Conservation (phyloP, 805 yeast species). For the Metschnikowia borealis region DNA sequence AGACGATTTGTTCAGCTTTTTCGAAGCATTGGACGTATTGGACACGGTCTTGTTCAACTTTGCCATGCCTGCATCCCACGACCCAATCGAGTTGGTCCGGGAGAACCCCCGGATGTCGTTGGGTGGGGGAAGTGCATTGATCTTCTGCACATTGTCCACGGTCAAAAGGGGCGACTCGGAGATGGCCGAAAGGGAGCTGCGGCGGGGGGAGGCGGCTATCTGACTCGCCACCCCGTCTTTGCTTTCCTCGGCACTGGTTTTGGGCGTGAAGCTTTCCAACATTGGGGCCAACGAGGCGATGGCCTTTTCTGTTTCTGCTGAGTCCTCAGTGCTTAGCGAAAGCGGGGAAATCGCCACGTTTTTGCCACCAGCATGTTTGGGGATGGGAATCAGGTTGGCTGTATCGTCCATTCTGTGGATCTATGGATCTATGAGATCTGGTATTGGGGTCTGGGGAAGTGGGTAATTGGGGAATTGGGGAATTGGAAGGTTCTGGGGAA, state of each 20-base stretch:
- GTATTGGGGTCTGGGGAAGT: too few relatives aligned
- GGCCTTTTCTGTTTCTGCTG: constrained; percentile 45
- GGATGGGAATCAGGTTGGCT: constrained; percentile 11
- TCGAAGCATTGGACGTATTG: constrained; percentile 31
- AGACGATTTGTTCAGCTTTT: constrained; percentile 29
- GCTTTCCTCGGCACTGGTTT: constrained; percentile 49
- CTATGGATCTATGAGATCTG: neutral
- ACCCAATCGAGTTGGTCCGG: constrained; percentile 21
- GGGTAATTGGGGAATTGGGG: too few relatives aligned
- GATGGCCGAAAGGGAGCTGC: constrained; percentile 16
- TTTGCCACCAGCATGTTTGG: constrained; percentile 4
- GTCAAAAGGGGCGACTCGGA: constrained; percentile 16
- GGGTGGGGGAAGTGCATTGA: constrained; percentile 15
- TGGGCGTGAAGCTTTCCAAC: constrained; percentile 68
- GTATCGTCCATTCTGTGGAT: constrained; percentile 2
- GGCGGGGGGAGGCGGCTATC: constrained; percentile 14
- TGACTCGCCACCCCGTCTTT: constrained; percentile 18
- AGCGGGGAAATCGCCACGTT: constrained; percentile 16
- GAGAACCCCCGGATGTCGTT: constrained; percentile 15
- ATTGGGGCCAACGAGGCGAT: constrained; percentile 81
- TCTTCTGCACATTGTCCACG: constrained; percentile 17
- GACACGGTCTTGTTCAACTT: constrained; percentile 35
- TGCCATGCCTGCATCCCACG: constrained; percentile 19
- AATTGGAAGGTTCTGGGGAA: too few relatives aligned
- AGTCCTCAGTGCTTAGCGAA: constrained; percentile 11